Percentiles rank a stretch among this genome's conserved stretches.
Conservation (phyloP, 495 filamentous ascomycete genomes). For the Lentithecium fluviatile region DNA sequence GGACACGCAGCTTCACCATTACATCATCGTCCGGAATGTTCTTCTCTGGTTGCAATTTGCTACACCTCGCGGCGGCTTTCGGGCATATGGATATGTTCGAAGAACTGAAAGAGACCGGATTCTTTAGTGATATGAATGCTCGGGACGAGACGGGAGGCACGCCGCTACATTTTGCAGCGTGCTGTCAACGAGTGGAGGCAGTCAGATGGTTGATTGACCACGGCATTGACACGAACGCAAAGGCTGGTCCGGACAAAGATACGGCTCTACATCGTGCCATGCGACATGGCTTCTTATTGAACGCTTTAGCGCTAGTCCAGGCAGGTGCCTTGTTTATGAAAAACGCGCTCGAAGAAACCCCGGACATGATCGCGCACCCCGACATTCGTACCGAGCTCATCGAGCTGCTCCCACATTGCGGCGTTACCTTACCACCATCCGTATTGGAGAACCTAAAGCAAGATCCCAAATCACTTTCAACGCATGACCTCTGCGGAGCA, state of each 20-base stretch:
- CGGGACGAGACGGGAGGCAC: background rate
- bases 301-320: background rate
- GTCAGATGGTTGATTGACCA: background rate
- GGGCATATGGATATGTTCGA: background rate
- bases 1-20: background rate
- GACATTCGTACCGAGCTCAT: background rate
- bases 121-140: background rate
- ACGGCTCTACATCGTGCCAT: background rate
- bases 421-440: background rate
- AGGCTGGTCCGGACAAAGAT: background rate
- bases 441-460: background rate
- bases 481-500: background rate
- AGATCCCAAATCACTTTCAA: background rate
- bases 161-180: background rate
- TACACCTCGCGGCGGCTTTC: background rate
- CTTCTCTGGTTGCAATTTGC: background rate
- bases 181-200: background rate
- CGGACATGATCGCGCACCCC: background rate
- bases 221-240: background rate
- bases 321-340: background rate
- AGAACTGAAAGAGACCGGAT: background rate
- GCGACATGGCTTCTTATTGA: background rate
- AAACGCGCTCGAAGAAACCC: background rate
- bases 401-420: background rate
- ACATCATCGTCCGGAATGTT: background rate